Conservation (phyloP, 352 stramenopile species). For the Blastocystis sp. region DNA sequence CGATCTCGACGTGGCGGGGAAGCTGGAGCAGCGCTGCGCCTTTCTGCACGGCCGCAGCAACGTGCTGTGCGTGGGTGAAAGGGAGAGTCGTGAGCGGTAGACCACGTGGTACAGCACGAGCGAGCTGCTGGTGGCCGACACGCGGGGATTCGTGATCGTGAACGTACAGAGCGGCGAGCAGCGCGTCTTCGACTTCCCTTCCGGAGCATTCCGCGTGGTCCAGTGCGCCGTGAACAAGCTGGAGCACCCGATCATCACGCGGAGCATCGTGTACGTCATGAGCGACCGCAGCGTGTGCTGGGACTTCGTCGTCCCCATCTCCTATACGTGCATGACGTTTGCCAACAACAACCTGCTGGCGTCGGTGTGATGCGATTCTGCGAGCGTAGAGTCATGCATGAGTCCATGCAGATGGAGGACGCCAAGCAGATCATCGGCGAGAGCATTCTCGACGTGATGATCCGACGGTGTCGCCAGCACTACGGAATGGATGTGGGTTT, state of each 20-base stretch:
- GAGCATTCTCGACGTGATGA: neutral
- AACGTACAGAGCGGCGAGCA: neutral
- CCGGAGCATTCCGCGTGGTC: neutral
- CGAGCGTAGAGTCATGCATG: neutral
- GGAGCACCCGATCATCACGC: constrained; percentile 12
- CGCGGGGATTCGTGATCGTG: neutral
- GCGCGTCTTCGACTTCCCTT: neutral
- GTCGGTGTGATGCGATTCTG: neutral
- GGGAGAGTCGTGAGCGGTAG: neutral
- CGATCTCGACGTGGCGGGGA: neutral
- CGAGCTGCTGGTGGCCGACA: neutral
- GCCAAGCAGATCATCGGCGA: neutral
- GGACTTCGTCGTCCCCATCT: neutral
- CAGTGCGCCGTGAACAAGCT: neutral
- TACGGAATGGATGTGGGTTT: neutral
- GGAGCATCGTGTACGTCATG: neutral
- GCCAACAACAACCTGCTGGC: neutral
- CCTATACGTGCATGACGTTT: neutral
- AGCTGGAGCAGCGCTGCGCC: neutral
- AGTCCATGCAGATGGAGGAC: neutral
- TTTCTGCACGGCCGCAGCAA: neutral
- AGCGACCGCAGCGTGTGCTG: neutral
- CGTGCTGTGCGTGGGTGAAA: neutral
- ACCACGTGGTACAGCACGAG: neutral
- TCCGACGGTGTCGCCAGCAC: neutral